Base-by-base conservation (phyloP, 306 rosid species). In the Albizia julibrissin region DNA sequence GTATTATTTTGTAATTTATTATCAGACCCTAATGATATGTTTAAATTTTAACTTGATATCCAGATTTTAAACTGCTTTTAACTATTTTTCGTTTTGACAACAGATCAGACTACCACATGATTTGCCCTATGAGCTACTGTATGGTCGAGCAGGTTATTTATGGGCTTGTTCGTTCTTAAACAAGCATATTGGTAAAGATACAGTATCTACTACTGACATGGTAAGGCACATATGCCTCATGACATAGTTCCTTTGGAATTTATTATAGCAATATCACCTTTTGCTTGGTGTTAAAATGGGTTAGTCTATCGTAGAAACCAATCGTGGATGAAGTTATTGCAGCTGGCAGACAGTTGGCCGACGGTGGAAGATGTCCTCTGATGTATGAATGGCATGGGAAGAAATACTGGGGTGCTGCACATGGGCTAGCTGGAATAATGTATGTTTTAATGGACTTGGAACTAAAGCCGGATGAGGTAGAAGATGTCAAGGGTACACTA, bases 371-470 rank as follows among this genome's bases (percentile, higher is more conserved):
- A 81, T 89, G 91, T 72, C 90, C 94, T 42, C 79, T 94, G 88
- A 94, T 91, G 95, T 91, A 90, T 68, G 95, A 94, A 86, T 92
- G 97, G 98, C 98, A 86, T 76, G 98, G 94, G 81, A 94, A 91
- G 94, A 91, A 89, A 81, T 94, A 94, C 83, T 92, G 97, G 97
- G 98, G 97, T 81, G 95, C 97, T 79, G 97, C 97, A 72, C 97
- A 92, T 85, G 98, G 98, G 75, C 89, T 92, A n/a, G 92, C 91
- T 3, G 97, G 98, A 67, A 87, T 94, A 59, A 87, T 94, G 91
- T 77, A 88, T 77, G 97, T 90, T 84, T 88, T 94, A 84, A 89
- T 94, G 98, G 85, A 89, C 85, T 80, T 88, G 89, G 91, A 88
- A 81, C 91, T 94, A 67, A 89, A 88, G 86, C 90, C 92, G 75